Evolutionary conservation across 352 stramenopile species (phyloP), one percentile per base, ranked within the genome.

Genomic region (Globisporangium solare): DNA sequence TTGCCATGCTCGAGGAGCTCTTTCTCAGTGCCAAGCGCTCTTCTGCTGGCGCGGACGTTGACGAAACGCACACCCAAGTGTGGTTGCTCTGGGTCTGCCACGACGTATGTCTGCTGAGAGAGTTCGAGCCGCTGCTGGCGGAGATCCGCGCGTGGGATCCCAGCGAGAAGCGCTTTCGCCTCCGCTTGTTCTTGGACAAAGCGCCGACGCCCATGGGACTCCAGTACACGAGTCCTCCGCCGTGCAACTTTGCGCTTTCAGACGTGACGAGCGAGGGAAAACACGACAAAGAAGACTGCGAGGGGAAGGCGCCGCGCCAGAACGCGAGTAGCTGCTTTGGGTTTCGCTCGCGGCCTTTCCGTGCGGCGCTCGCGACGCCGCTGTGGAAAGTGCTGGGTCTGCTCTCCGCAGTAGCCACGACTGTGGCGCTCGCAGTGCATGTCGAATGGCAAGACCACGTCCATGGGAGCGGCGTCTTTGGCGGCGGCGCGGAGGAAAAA

Each of bases 91-190:
- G 67, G 67, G 58, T 62, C 0, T 61, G 59, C 47, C 40, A 47
- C 17, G 67, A 74, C 32, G 37, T 66, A 3, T 67, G 60, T 24
- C 35, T 74, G 21, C 68, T 71, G 45, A 68, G 59, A 37, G 67
- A 74, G 42, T 74, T 74, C 35, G 67, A 74, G n/a, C 54, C 61
- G 0, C 35, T 74, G 8, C 58, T 74, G 18, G 47, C 57, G 6
- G 42, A 37, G 10, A 74, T 74, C 54, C 62, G 51, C 2, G 51
- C 43, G 1, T 51, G 71, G 1, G 67, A 74, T 45, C 67, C 67
- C 2, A 42, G 45, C 7, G 67, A 74, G 43, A 37, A 50, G 2
- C 51, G 52, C 18, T 74, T 74, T 35, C 56, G 41, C 18, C 15
- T 74, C 17, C 59, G 60, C 18, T 62, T 74, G 18, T 74, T 69